Conservation (phyloP, 768 basidiomycete species). For the Kwoniella dendrophila region DNA sequence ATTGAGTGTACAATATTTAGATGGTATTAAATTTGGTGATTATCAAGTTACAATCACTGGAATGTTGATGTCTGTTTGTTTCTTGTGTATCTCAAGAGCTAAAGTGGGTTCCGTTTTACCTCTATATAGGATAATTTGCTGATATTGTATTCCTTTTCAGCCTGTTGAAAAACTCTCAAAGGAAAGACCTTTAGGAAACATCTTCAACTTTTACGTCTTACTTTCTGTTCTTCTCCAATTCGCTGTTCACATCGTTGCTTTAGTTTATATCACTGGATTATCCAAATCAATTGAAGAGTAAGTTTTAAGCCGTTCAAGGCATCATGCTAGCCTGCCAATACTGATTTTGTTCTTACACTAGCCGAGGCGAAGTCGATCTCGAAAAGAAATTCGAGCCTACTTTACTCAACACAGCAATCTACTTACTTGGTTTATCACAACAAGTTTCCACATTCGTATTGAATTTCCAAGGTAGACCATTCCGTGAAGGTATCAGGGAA, state of each 20-base stretch:
- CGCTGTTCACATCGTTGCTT: slow-evolving; percentile 81
- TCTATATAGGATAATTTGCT: background rate
- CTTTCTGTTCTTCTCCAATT: slow-evolving; percentile 91
- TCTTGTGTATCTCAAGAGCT: slow-evolving; percentile 95
- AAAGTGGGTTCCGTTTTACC: slow-evolving; percentile 82
- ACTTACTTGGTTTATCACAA: slow-evolving; percentile 89
- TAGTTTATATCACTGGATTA: slow-evolving; percentile 91
- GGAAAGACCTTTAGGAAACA: slow-evolving; percentile 90
- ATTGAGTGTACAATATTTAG: slow-evolving; percentile 93
- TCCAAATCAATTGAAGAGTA: slow-evolving; percentile 73
- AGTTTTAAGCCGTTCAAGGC: slow-evolving; percentile 21
- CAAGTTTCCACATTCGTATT: slow-evolving; percentile 98
- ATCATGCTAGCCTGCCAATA: background rate
- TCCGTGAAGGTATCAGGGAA: slow-evolving; percentile 96
- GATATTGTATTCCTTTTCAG: slow-evolving; percentile 57
- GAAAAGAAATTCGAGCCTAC: slow-evolving; percentile 96
- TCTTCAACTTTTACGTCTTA: slow-evolving; percentile 95
- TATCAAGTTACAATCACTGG: slow-evolving; percentile 98
- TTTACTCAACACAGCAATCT: slow-evolving; percentile 93
- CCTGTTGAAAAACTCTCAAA: slow-evolving; percentile 94
- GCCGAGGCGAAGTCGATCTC: slow-evolving; percentile 78
- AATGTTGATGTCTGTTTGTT: slow-evolving; percentile 96
- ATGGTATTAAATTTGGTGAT: slow-evolving; percentile 99
- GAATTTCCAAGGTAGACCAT: slow-evolving; percentile 97
- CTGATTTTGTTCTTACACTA: slow-evolving; percentile 11